Base-by-base conservation (phyloP, 768 basidiomycete genomes). In the Termitomyces sp. region DNA sequence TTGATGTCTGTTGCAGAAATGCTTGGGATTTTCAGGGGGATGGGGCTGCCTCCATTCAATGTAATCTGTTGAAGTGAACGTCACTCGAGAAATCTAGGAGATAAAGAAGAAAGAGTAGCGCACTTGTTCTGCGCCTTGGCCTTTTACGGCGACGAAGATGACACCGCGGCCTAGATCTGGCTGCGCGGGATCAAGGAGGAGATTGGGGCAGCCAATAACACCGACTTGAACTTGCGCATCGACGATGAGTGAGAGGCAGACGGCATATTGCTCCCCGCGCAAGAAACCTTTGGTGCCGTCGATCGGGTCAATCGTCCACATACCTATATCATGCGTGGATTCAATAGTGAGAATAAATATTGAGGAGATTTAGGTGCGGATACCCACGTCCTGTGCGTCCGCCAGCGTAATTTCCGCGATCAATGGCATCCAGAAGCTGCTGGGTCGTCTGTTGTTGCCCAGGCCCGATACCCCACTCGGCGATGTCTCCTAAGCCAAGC, bases 271-370 rank as follows among this genome's bases (percentile, higher is more conserved):
- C 57, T 89, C 92, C 4, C 92, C 92, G 4, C 95, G 83, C 21
- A 96, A 77, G 77, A 97, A 95, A 1, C 94, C 95, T 67, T 92
- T 93, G 9, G 94, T 97, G 7, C 95, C 95, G 70, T 96, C 94
- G 57, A 97, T 93, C 50, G 91, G 89, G 69, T 91, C 90, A 50
- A 92, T 83, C 1, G 89, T 90, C 91, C 91, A 93, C 78, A 90
- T 86, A 27, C 89, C 90, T 90, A 47, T 14, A 27, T n/a, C 9
- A 27, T 50, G 35, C 25, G n/a, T 5, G 12, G 7, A 27, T 29
- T n/a, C 3, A 6, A 27, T 19, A 38, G 5, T 38, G 5, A 51
- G 50, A 19, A 29, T 8, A 37, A 54, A 27, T 32, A 32, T 17
- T 17, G 54, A 14, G 14, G 16, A 29, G 21, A 52, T 16, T 8